Base-by-base conservation (phyloP, 2,329 filamentous ascomycete genomes). In the Alternaria sp. region DNA sequence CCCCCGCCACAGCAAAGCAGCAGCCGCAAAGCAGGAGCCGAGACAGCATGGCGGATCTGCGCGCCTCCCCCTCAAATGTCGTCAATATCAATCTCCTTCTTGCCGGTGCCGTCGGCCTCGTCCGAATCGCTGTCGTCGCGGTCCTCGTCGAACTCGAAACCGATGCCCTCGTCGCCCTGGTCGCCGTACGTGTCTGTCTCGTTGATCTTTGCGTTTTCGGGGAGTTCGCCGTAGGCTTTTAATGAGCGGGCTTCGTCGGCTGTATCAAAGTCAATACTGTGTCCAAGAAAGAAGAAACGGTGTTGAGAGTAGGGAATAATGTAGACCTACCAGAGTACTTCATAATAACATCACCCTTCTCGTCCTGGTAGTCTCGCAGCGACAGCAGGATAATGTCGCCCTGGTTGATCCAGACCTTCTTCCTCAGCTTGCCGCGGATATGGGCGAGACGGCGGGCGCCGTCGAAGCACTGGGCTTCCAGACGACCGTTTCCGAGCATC, bases 191-290 rank as follows among this genome's bases (percentile, higher is more conserved):
- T 97, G 83, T 98, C 96, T 69, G 93, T 97, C 89, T 99, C 96
- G 89, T 99, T 99, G 89, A 99, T 99, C 91, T 98, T 98, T 81
- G 96, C 96, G 78, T 89, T 92, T 85, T 98, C 96, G 73, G 96
- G 96, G 65, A 99, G 87, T 84, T 99, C 96, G 82, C 96, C 96
- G 83, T 98, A 98, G 67, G 93, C 93, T 86, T 98, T 98, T 77
- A 99, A 88, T 72, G 90, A 92, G 79, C 96, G 91, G 76, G 96
- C 96, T 86, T 98, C 96, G 80, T 99, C 96, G 84, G 79, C 77
- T 26, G 25, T 26, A 26, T 3, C 25, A 26, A 26, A 26, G 25
- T 26, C 25, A 28, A 12, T 28, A n/a, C n/a, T n/a, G n/a, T n/a
- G n/a, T n/a, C n/a, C n/a, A n/a, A n/a, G n/a, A n/a, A n/a, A n/a